A percentile compares a stretch with the other conserved stretches of the same genome.
Evolutionary conservation across 2,329 filamentous ascomycete species (phyloP).

Genomic region (Thielaviopsis punctulata): DNA sequence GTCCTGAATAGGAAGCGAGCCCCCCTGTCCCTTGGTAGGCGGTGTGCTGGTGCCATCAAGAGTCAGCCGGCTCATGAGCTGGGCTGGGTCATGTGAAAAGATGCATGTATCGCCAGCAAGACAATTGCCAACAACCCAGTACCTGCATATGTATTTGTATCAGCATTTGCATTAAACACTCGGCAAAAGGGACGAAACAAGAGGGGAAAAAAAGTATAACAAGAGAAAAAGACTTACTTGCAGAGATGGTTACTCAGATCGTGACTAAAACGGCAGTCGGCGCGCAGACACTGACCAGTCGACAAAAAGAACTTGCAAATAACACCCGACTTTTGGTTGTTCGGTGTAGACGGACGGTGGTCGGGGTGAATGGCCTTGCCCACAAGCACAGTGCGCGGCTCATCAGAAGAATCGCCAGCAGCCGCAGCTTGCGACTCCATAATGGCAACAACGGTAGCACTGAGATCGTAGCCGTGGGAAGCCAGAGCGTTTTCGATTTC

Average conservation of each 20-base stretch:
- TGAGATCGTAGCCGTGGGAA: slow-evolving; percentile 80
- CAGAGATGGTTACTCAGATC: slow-evolving; percentile 90
- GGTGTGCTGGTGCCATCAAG: slow-evolving; percentile 49
- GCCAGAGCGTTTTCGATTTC: slow-evolving; percentile 88
- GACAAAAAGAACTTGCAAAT: slow-evolving; percentile 97
- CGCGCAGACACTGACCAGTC: slow-evolving; percentile 84
- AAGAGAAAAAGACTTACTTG: slow-evolving; percentile 52
- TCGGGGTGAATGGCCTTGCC: slow-evolving; percentile 78
- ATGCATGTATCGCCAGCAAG: slow-evolving; percentile 86
- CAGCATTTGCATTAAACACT: slow-evolving; percentile 14
- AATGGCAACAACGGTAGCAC: slow-evolving; percentile 74
- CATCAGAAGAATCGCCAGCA: slow-evolving; percentile 24
- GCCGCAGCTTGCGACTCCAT: slow-evolving; percentile 47
- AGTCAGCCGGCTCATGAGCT: slow-evolving; percentile 65
- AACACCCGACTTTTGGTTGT: slow-evolving; percentile 63
- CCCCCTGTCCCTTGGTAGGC: slow-evolving; percentile 43
- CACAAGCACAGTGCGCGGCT: slow-evolving; percentile 55
- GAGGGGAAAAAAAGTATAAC: too few relatives aligned
- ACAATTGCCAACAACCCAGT: slow-evolving; percentile 93
- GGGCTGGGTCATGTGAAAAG: slow-evolving; percentile 88
- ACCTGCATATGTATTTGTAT: slow-evolving; percentile 32
- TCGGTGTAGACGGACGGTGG: slow-evolving; percentile 59
- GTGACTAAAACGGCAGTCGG: slow-evolving; percentile 93
- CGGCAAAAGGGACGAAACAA: slow-evolving; percentile 9
- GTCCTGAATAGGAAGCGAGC: slow-evolving; percentile 60